phyloP scores from a whole-genome alignment of 495 filamentous ascomycete species.

The Tuber indicum region DNA sequence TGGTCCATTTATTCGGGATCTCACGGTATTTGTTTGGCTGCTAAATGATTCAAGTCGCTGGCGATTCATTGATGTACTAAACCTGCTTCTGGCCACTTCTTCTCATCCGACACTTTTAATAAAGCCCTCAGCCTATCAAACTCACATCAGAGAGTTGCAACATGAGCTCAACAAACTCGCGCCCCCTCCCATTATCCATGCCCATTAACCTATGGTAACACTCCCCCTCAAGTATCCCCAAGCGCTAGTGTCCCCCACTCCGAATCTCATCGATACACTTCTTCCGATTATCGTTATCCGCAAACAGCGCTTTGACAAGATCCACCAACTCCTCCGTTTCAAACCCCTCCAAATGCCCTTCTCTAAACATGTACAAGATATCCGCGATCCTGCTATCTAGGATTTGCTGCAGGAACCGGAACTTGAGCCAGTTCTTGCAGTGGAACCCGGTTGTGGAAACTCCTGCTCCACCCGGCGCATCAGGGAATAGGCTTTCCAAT shows the following conservation, averaged over 20 bases:
- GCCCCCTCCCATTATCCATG: neutral
- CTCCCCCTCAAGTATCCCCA: neutral
- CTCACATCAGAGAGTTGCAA: neutral
- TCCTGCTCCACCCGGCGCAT: conserved; percentile 39
- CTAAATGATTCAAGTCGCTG: neutral
- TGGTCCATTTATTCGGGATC: neutral
- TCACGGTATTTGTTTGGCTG: neutral
- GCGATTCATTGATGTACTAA: neutral
- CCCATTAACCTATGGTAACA: neutral
- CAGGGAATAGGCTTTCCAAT: conserved; percentile 67
- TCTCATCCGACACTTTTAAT: neutral
- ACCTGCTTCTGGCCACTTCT: neutral
- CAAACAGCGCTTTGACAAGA: conserved; percentile 80
- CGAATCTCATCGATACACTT: conserved; percentile 71
- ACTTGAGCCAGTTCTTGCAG: conserved; percentile 74
- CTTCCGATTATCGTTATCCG: conserved; percentile 71
- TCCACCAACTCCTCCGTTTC: conserved; percentile 78
- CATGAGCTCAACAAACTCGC: neutral
- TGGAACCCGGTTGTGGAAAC: conserved; percentile 71
- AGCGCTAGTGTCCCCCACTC: conserved; percentile 4
- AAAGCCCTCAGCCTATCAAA: neutral
- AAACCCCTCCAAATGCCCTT: conserved; percentile 81
- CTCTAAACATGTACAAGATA: conserved; percentile 79
- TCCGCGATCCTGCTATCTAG: conserved; percentile 84
- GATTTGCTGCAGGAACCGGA: conserved; percentile 82